Percentiles rank a stretch among this genome's conserved stretches.
Conservation (phyloP, 2,329 filamentous ascomycete species). For the Orbilia oligospora region DNA sequence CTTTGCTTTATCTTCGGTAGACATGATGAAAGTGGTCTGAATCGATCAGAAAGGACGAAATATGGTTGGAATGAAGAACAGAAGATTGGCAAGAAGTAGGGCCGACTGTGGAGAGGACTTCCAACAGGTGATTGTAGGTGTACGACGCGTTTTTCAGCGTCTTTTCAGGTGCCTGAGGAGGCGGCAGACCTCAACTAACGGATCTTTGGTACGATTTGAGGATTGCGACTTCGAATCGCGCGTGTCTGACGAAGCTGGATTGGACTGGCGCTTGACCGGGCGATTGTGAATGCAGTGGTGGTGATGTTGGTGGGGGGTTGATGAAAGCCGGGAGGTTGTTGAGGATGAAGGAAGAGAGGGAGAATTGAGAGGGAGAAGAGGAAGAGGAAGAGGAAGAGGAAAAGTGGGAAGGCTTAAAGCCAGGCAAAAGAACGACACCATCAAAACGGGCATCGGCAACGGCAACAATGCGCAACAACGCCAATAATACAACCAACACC, state of each 20-base stretch:
- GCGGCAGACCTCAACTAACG: constrained; percentile 20
- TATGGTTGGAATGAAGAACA: background rate
- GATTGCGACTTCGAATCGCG: constrained; percentile 59
- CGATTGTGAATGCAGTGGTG: constrained; percentile 36
- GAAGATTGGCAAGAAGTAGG: background rate
- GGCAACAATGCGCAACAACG: constrained; percentile 58
- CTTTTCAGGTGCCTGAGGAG: constrained; percentile 38
- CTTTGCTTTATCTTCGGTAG: constrained; percentile 43
- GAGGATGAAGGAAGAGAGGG: constrained; percentile 44
- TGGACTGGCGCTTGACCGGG: constrained; percentile 29
- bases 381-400: constrained; percentile 47
- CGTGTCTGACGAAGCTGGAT: constrained; percentile 32
- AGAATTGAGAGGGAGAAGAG: constrained; percentile 4
- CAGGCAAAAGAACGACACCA: constrained; percentile 39
- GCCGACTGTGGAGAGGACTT: constrained; percentile 12
- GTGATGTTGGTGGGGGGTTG: constrained; percentile 22
- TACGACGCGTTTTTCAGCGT: constrained; percentile 60
- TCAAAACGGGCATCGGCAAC: constrained; percentile 51
- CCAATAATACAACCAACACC: constrained; percentile 22
- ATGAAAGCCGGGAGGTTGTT: constrained; percentile 32
- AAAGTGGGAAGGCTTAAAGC: constrained; percentile 52
- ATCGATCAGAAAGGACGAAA: constrained; percentile 17
- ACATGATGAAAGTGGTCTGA: constrained; percentile 35
- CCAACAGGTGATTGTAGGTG: constrained; percentile 36
- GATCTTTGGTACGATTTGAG: constrained; percentile 27